Evolutionary conservation across 2,329 filamentous ascomycete genomes (phyloP).

Genomic region (Fusarium coffeatum): DNA sequence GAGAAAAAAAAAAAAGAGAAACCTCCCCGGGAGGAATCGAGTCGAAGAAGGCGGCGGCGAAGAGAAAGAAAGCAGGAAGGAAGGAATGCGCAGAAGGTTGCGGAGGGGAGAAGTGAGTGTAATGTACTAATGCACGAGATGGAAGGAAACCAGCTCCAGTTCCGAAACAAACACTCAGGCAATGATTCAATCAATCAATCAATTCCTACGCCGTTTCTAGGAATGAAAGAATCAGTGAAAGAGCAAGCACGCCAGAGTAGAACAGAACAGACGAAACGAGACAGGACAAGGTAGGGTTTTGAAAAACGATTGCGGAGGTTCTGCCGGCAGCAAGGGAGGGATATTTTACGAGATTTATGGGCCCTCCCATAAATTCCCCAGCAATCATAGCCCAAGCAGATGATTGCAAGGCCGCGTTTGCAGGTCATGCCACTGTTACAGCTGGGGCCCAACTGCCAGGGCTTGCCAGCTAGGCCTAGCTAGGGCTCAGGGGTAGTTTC

Average conservation of each 20-base stretch:
- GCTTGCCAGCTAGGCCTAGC: not conserved
- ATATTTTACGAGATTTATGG: constrained; percentile 16
- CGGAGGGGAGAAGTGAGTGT: constrained; percentile 26
- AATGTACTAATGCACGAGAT: constrained; percentile 31
- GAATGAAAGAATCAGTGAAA: constrained; percentile 24
- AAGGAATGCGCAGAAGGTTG: constrained; percentile 6
- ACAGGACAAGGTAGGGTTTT: constrained; percentile 26
- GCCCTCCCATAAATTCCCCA: constrained; percentile 34
- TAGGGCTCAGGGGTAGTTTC: constrained; percentile 39
- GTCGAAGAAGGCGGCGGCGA: constrained; percentile 10
- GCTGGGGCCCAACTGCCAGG: constrained; percentile 20
- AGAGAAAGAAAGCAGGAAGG: constrained; percentile 19
- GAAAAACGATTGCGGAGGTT: constrained; percentile 21
- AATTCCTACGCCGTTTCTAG: constrained; percentile 38
- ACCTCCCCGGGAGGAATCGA: constrained; percentile 38
- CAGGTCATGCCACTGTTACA: constrained; percentile 26
- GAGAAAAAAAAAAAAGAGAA: not conserved
- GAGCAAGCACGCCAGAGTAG: not conserved
- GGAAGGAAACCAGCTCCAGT: constrained; percentile 15
- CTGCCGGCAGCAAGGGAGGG: constrained; percentile 22
- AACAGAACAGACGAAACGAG: constrained; percentile 24
- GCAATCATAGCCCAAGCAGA: constrained; percentile 34
- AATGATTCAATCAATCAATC: constrained; percentile 18
- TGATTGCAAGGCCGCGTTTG: constrained; percentile 32
- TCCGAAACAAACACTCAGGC: constrained; percentile 34